phyloP scores from a whole-genome alignment of 345 rosid genomes.

The Hirschfeldia incana region DNA sequence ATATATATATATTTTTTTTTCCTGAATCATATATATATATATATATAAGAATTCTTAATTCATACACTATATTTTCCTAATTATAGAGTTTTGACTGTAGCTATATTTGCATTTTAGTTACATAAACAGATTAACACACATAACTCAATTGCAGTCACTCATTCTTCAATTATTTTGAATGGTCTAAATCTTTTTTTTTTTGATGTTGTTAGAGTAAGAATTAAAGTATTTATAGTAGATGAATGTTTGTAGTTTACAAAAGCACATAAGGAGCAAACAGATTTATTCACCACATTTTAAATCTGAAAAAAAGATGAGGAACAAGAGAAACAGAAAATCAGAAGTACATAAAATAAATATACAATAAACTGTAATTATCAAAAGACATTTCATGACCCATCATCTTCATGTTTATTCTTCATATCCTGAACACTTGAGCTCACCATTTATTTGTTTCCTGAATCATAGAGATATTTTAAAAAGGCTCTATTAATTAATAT shows the following conservation, averaged over 20 bases:
- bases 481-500: background rate
- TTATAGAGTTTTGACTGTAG: no score
- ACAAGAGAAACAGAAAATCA: background rate
- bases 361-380: slow-evolving; percentile 15
- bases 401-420: slow-evolving; percentile 20
- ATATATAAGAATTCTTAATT: no score
- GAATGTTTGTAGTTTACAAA: slow-evolving; percentile 21
- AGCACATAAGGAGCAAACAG: slow-evolving; percentile 28
- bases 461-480: background rate
- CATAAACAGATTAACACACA: background rate
- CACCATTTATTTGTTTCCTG: slow-evolving; percentile 33
- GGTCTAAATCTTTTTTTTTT: background rate
- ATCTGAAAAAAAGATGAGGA: slow-evolving; percentile 33
- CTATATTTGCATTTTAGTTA: no score
- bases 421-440: slow-evolving; percentile 2
- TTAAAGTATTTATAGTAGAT: background rate
- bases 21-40: no score
- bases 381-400: slow-evolving; percentile 2
- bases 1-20: no score
- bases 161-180: background rate
- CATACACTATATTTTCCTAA: no score
- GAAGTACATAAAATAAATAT: slow-evolving; percentile 1
- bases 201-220: background rate
- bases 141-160: background rate
- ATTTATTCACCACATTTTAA: slow-evolving; percentile 29